A percentile compares a stretch with the other conserved stretches of the same genome.
phyloP scores from a whole-genome alignment of 495 filamentous ascomycete species.

The Hypoxylon perforatum region DNA sequence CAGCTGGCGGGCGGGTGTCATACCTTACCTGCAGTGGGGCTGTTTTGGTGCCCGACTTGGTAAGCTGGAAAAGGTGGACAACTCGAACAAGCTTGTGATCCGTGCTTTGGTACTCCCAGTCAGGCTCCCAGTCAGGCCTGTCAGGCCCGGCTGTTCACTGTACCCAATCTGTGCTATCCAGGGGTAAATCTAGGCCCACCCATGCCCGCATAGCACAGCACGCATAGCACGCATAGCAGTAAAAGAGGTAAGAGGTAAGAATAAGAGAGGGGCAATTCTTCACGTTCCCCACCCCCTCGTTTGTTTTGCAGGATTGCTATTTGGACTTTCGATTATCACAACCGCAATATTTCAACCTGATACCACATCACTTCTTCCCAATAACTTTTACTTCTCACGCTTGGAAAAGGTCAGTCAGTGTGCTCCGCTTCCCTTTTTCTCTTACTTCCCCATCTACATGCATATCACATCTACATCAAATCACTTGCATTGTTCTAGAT shows the following conservation, averaged over 20 bases:
- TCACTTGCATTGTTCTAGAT: slow-evolving; percentile 35
- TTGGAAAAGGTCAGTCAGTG: slow-evolving; percentile 28
- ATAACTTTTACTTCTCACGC: slow-evolving; percentile 22
- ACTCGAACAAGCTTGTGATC: too few relatives aligned
- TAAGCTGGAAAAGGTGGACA: too few relatives aligned
- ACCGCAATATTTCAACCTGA: slow-evolving; percentile 38
- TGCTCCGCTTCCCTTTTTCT: slow-evolving; percentile 3
- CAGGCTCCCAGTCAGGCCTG: too few relatives aligned
- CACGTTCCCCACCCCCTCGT: slow-evolving; percentile 35
- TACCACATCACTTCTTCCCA: slow-evolving; percentile 35
- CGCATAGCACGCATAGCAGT: too few relatives aligned
- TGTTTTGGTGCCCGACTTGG: slow-evolving; percentile 30
- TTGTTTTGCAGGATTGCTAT: slow-evolving; percentile 32
- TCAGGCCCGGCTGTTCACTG: too few relatives aligned
- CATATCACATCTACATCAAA: slow-evolving; percentile 29
- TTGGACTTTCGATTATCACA: slow-evolving; percentile 26
- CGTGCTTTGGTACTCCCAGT: too few relatives aligned
- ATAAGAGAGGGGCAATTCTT: slow-evolving; percentile 33
- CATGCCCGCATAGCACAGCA: neutral
- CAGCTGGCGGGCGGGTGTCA: too few relatives aligned
- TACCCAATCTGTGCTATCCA: slow-evolving; percentile 2
- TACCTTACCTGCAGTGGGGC: neutral
- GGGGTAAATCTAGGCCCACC: slow-evolving; percentile 19
- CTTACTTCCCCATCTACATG: slow-evolving; percentile 12
- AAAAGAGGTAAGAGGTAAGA: too few relatives aligned